Evolutionary conservation across 768 basidiomycete species (phyloP), one percentile per base, ranked within the genome.

Genomic region (Kwoniella sp.): DNA sequence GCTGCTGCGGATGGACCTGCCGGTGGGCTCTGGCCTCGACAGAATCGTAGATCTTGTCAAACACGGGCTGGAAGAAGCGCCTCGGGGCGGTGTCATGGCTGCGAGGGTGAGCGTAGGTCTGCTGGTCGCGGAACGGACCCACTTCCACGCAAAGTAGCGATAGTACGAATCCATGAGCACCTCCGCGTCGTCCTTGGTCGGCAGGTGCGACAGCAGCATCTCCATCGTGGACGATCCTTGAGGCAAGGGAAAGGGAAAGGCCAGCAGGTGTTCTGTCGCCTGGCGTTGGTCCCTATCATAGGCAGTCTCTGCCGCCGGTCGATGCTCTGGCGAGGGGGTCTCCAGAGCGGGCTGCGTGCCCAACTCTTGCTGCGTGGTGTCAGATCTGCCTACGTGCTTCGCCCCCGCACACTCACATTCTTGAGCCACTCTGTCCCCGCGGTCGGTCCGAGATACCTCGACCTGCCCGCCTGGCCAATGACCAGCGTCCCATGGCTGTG

Each of bases 381-480:
- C 19, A n/a, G 19, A 17, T 11, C 8, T 32, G 31, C 15, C 8
- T 8, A 15, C 15, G 31, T 32, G 31, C 8, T 32, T 8, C 31
- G 8, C 22, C 20, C 9, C 19, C 15, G 5, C 17, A 14, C 14
- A 56, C 61, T 56, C 38, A 63, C 62, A 42, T 63, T 50, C 34
- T 52, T 56, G 12, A 63, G 26, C 62, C 62, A 63, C 51, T 59
- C 62, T 9, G 44, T 60, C 9, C 51, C 62, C 9, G 62, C 62
- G 7, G 50, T 44, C 7, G 62, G 62, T 6, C 62, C 62, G 15
- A 63, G 51, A 42, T 60, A 63, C 25, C 50, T 56, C 14, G 58
- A 60, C 41, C 55, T 42, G 3, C 62, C 62, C 7, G 46, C 29
- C 12, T 50, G 46, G 0, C 49, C 41, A 1, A 63, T 45, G 10